Percentiles rank a stretch among this genome's conserved stretches.
These are phyloP conservation scores for Boletus barrowsii DNA, from an alignment of 768 basidiomycete genomes.

Conservation along the genomic window DNA sequence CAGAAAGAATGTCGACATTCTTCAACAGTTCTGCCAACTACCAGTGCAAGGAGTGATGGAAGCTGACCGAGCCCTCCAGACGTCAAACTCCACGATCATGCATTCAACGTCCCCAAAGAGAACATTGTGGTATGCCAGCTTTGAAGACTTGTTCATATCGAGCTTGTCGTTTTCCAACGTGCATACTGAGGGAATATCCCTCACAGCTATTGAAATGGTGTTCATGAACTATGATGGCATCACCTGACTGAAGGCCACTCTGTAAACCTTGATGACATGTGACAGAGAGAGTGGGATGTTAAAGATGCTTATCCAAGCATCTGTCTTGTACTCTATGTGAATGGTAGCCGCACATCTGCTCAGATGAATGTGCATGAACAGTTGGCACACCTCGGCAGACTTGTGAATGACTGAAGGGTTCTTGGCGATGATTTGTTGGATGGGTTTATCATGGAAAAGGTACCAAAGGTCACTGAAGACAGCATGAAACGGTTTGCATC, in stretches of 20 bases:
- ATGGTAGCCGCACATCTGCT: conserved; percentile 76
- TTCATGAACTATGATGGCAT: conserved; percentile 55
- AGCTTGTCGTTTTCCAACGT: conserved; percentile 62
- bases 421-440: conserved; percentile 74
- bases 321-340: conserved; percentile 95
- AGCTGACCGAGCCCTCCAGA: conserved; percentile 81
- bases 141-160: conserved; percentile 62
- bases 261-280: conserved; percentile 85
- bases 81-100: conserved; percentile 73
- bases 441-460: conserved; percentile 74
- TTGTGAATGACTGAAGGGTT: conserved; percentile 64
- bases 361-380: conserved; percentile 93
- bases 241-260: conserved; percentile 71
- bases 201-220: conserved; percentile 67
- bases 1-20: conserved; percentile 66
- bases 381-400: conserved; percentile 73
- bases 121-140: conserved; percentile 63
- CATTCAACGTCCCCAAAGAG: conserved; percentile 60
- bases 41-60: conserved; percentile 92
- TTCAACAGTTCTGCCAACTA: conserved; percentile 86
- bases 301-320: conserved; percentile 96
- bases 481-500: conserved; percentile 96
- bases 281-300: conserved; percentile 90
- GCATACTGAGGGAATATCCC: conserved; percentile 70
- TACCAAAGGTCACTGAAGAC: conserved; percentile 88